Evolutionary conservation across 2,329 filamentous ascomycete genomes (phyloP), one percentile per base, ranked within the genome.

Genomic region (Simplicillium sp.): DNA sequence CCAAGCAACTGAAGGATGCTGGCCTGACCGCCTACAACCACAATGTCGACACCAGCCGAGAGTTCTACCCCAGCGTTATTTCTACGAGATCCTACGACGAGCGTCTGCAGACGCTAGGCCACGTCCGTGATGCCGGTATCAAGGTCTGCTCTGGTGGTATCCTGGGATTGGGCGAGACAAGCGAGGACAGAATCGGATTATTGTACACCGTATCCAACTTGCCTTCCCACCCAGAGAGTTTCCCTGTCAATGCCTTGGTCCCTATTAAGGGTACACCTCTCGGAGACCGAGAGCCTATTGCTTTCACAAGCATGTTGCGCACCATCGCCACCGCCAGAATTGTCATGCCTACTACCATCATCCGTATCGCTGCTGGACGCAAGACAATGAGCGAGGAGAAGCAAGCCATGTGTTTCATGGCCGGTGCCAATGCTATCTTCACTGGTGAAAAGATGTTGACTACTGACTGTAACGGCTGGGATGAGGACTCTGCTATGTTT

Each of bases 381-480:
- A 88, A 86, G 58, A 85, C 81, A 11, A 83, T 95, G 75, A 74
- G 77, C 4, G 88, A 95, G 65, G 87, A 92, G 63, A 83, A 94
- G 67, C 88, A 95, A 65, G 81, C 87, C 12, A 59, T 90, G 49
- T 94, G 87, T 62, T 95, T 94, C 66, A 82, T 86, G 75, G 87
- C 87, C 0, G 88, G 88, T 12, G 88, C 88, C 1, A 95, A 95
- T 53, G 88, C 88, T n/a, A 83, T 95, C 29, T 95, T 95, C 57
- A 95, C 88, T 0, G 88, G 88, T 8, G 88, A 95, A 67, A 94
- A 90, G 72, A 94, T 95, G 88, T 61, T 94, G 63, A 95, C 88
- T 4, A 95, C 88, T 0, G 85, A 88, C 43, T 94, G 87, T 58
- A 89, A 87, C 50, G 86, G 87, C 25, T 95, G 86, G 85, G 87